phyloP scores from a whole-genome alignment of 2,329 filamentous ascomycete species.

The Podosphaera fusca region DNA sequence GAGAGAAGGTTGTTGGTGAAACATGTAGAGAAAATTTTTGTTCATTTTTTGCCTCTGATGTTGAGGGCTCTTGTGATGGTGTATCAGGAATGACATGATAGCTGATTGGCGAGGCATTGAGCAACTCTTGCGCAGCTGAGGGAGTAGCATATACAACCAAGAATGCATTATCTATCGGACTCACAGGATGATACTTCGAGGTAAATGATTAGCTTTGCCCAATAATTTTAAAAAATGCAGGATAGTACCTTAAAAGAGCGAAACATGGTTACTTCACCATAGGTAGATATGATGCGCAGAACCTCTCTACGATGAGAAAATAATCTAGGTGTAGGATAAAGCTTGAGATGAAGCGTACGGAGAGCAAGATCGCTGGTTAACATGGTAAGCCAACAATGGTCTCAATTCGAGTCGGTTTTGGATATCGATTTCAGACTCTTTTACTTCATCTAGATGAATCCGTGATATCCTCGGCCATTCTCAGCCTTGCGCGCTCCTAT shows the following conservation, averaged over 20 bases:
- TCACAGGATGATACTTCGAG: constrained; percentile 7
- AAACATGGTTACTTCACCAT: constrained; percentile 16
- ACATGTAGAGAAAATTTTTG: constrained; percentile 9
- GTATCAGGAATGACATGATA: constrained; percentile 8
- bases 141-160: constrained; percentile 9
- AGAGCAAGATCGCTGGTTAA: constrained; percentile 2
- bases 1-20: constrained; percentile 7
- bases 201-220: not conserved
- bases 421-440: no score
- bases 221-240: not conserved
- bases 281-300: constrained; percentile 14
- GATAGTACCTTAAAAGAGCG: constrained; percentile 13
- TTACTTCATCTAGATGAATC: no score
- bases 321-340: constrained; percentile 11
- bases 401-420: no score
- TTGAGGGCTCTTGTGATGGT: not conserved
- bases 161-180: constrained; percentile 12
- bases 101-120: constrained; percentile 12
- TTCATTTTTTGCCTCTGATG: not conserved
- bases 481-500: no score
- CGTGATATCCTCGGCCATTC: no score
- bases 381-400: not conserved
- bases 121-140: constrained; percentile 6
- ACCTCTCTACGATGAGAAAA: constrained; percentile 16
- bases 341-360: constrained; percentile 15